A percentile compares a stretch with the other conserved stretches of the same genome.
Conservation (phyloP, 2,329 filamentous ascomycete species). For the Clarireedia paspali region DNA sequence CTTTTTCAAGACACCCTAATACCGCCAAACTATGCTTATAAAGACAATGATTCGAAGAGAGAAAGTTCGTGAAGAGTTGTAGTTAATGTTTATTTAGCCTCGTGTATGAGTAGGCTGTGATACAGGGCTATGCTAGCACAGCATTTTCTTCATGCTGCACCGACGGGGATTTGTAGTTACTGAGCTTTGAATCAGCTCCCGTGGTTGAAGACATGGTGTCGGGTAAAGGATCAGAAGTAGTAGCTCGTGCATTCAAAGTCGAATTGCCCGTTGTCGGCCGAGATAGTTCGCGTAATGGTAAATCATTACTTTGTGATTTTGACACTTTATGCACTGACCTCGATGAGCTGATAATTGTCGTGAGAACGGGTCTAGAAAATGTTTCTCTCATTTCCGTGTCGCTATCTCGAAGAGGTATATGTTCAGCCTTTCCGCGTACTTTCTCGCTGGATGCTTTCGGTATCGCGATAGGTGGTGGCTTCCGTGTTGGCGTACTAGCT, state of each 20-base stretch:
- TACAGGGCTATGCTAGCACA: background rate
- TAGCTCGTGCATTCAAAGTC: background rate
- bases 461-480: slow-evolving; percentile 22
- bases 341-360: slow-evolving; percentile 23
- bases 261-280: background rate
- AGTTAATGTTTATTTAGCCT: no score
- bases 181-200: background rate
- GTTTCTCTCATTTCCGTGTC: slow-evolving; percentile 18
- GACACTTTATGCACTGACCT: slow-evolving; percentile 10
- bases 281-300: slow-evolving; percentile 2
- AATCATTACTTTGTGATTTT: background rate
- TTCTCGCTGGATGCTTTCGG: slow-evolving; percentile 4
- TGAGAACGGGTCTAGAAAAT: slow-evolving; percentile 13
- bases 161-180: background rate
- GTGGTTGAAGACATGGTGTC: background rate
- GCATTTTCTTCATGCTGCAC: background rate
- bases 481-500: slow-evolving; percentile 11
- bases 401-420: slow-evolving; percentile 18
- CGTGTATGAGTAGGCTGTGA: no score
- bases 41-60: no score
- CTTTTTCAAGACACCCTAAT: background rate
- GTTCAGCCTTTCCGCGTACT: slow-evolving; percentile 18
- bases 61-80: no score
- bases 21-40: background rate
- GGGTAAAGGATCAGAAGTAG: background rate